Evolutionary conservation across 2,329 filamentous ascomycete genomes (phyloP).

Genomic region (Pyricularia sp.): DNA sequence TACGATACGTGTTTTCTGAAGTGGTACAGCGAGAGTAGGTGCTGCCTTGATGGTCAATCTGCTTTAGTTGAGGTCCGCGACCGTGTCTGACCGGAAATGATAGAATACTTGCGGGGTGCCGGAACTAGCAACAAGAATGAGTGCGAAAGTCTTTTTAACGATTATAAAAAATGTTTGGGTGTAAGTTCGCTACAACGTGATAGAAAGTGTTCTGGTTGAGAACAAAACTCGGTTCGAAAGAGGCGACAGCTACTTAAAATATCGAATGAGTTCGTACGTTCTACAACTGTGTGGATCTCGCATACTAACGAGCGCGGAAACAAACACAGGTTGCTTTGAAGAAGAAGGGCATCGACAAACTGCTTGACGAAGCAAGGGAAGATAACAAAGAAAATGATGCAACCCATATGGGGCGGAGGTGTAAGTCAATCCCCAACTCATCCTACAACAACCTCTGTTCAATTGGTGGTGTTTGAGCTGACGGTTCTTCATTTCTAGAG

Average conservation of each 20-base stretch:
- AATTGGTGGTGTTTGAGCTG: not conserved
- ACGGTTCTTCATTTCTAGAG: not conserved
- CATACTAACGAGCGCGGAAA: not conserved
- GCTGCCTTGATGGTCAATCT: slow-evolving; percentile 5
- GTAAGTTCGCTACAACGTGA: slow-evolving; percentile 37
- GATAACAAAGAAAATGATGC: slow-evolving; percentile 83
- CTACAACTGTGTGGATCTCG: not conserved
- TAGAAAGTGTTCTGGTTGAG: not conserved
- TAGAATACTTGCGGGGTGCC: slow-evolving; percentile 83
- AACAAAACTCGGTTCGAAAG: not conserved
- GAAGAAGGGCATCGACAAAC: slow-evolving; percentile 81
- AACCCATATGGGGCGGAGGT: slow-evolving; percentile 42
- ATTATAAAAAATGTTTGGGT: slow-evolving; percentile 79
- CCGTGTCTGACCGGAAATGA: slow-evolving; percentile 5
- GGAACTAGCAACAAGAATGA: slow-evolving; percentile 69
- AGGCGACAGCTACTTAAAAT: not conserved
- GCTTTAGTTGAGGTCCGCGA: slow-evolving; percentile 1
- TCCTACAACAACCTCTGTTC: not conserved
- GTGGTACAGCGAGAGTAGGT: slow-evolving; percentile 97
- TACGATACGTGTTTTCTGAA: slow-evolving; percentile 98
- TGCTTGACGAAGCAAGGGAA: slow-evolving; percentile 84
- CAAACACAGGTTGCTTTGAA: slow-evolving; percentile 68
- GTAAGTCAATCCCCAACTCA: slow-evolving; percentile 16
- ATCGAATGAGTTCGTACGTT: not conserved
- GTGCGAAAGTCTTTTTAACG: slow-evolving; percentile 75